phyloP scores from a whole-genome alignment of 2,329 filamentous ascomycete genomes.

The Dendryphion nanum region DNA sequence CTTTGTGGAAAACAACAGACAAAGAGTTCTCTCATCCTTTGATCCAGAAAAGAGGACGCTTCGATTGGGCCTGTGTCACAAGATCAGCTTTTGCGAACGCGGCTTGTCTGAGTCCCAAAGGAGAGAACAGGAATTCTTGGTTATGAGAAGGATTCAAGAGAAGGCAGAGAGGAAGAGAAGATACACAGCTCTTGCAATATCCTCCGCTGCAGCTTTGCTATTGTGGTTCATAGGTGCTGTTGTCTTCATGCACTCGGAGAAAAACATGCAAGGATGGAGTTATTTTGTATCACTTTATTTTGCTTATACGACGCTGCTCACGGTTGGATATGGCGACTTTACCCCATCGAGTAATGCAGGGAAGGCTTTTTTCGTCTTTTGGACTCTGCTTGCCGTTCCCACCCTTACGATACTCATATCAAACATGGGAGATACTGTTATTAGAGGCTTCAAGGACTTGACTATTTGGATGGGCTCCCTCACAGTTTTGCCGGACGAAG shows the following conservation, averaged over 20 bases:
- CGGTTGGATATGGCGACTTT: constrained; percentile 56
- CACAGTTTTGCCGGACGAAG: constrained; percentile 54
- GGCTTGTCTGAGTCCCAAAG: constrained; percentile 39
- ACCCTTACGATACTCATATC: constrained; percentile 55
- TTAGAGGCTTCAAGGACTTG: constrained; percentile 54
- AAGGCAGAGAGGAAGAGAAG: constrained; percentile 35
- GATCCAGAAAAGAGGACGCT: constrained; percentile 43
- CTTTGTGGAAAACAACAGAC: constrained; percentile 50
- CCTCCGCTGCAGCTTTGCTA: constrained; percentile 36
- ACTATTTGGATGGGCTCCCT: constrained; percentile 56
- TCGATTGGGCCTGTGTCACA: constrained; percentile 42
- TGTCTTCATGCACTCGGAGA: constrained; percentile 50
- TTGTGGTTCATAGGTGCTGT: constrained; percentile 51
- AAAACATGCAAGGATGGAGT: constrained; percentile 47
- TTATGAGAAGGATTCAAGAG: constrained; percentile 43
- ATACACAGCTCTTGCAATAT: constrained; percentile 43
- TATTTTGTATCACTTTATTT: constrained; percentile 57
- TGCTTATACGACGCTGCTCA: constrained; percentile 52
- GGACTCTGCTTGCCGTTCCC: constrained; percentile 55
- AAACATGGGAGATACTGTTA: constrained; percentile 56
- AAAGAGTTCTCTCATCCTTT: constrained; percentile 40
- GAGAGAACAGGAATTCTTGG: constrained; percentile 48
- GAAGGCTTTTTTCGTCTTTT: constrained; percentile 57
- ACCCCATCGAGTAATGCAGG: constrained; percentile 49
- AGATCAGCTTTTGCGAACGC: constrained; percentile 42